Evolutionary conservation across 169 alveolate genomes (phyloP).

Genomic region (Babesia bigemina): DNA sequence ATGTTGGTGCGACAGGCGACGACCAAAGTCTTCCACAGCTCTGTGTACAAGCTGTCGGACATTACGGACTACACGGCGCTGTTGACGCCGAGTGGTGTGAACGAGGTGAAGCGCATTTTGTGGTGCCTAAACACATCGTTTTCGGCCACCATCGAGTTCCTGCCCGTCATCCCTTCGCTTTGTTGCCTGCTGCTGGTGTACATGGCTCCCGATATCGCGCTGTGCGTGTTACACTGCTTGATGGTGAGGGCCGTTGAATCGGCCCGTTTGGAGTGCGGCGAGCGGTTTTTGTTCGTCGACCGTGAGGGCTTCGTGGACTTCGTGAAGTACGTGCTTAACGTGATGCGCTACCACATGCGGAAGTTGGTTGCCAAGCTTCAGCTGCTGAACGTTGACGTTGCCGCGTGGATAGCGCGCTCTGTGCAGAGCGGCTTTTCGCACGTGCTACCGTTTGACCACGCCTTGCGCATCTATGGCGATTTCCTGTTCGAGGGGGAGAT

Average conservation of each 20-base stretch:
- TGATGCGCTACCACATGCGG: slow-evolving; percentile 37
- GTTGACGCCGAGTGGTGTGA: slow-evolving; percentile 67
- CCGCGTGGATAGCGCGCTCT: slow-evolving; percentile 81
- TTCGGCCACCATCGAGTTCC: slow-evolving; percentile 75
- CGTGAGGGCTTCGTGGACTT: slow-evolving; percentile 60
- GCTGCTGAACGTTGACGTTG: slow-evolving; percentile 72
- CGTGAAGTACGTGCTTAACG: slow-evolving; percentile 39
- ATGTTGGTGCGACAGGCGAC: slow-evolving; percentile 36
- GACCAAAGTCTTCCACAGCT: slow-evolving; percentile 16
- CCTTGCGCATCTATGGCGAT: slow-evolving; percentile 73
- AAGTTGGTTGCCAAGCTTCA: slow-evolving; percentile 56
- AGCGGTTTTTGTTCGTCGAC: slow-evolving; percentile 48
- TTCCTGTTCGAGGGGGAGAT: slow-evolving; percentile 76
- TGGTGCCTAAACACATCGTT: slow-evolving; percentile 76
- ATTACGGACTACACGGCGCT: slow-evolving; percentile 75
- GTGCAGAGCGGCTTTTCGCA: slow-evolving; percentile 76
- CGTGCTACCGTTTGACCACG: slow-evolving; percentile 75
- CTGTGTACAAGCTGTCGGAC: slow-evolving; percentile 75
- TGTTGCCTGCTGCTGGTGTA: slow-evolving; percentile 72
- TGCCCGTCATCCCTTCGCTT: slow-evolving; percentile 76
- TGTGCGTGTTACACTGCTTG: slow-evolving; percentile 73
- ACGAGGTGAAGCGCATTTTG: slow-evolving; percentile 73
- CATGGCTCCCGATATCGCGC: slow-evolving; percentile 72
- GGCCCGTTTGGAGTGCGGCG: slow-evolving; percentile 44
- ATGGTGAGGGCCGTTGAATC: slow-evolving; percentile 67